Conservation (phyloP, 2,329 filamentous ascomycete species). For the Nigrospora oryzae region DNA sequence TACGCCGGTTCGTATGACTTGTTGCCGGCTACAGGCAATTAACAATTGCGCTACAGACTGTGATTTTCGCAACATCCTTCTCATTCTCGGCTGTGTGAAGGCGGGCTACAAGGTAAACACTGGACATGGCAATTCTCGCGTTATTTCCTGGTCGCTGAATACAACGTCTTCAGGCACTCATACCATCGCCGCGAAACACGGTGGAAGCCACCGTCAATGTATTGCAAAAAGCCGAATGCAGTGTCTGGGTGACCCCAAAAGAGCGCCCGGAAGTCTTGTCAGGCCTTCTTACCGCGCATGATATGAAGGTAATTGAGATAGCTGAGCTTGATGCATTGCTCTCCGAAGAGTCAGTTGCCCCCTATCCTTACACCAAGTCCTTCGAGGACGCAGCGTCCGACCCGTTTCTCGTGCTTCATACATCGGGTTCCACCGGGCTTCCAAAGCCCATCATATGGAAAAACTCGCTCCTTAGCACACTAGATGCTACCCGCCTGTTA, state of each 20-base stretch:
- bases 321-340: constrained; percentile 1
- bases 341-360: neutral
- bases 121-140: neutral
- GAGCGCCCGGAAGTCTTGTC: neutral
- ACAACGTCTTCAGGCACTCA: constrained; percentile 1
- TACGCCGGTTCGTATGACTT: neutral
- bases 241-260: neutral
- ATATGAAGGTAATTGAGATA: neutral
- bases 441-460: constrained; percentile 8
- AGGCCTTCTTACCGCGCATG: neutral
- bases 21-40: no score
- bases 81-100: constrained; percentile 4
- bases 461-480: constrained; percentile 9
- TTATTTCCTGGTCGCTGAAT: neutral
- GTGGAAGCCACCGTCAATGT: constrained; percentile 3
- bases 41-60: neutral
- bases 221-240: neutral
- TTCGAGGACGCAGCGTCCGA: constrained; percentile 3
- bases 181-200: constrained; percentile 4
- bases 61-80: constrained; percentile 3
- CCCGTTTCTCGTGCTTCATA: constrained; percentile 4
- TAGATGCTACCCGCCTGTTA: constrained; percentile 12
- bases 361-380: constrained; percentile 2
- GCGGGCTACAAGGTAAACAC: constrained; percentile 3
- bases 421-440: constrained; percentile 4